These are phyloP conservation scores for Cyberlindnera xishuangbannaensis DNA, from an alignment of 805 yeast species.

Conservation along the genomic window DNA sequence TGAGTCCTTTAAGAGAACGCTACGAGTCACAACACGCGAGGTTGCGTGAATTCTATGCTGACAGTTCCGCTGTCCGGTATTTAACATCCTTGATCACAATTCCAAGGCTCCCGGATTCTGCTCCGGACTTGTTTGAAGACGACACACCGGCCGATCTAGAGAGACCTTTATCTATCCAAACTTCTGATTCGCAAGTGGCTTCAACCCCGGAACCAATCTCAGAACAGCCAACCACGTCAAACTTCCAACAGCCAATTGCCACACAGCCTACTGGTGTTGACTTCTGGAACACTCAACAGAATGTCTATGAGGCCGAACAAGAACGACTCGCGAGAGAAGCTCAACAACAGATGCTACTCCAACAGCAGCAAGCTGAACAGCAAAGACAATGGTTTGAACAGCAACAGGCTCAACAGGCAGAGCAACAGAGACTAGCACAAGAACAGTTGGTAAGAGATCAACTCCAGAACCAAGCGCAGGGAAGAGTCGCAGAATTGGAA, in stretches of 20 bases:
- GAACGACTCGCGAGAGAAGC: slow-evolving; percentile 53
- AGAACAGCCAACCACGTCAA: slow-evolving; percentile 36
- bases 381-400: slow-evolving; percentile 67
- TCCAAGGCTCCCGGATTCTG: slow-evolving; percentile 43
- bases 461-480: slow-evolving; percentile 67
- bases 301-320: slow-evolving; percentile 53
- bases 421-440: slow-evolving; percentile 64
- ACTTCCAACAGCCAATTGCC: slow-evolving; percentile 34
- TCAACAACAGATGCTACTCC: slow-evolving; percentile 58
- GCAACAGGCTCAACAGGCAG: slow-evolving; percentile 65
- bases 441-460: slow-evolving; percentile 65
- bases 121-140: slow-evolving; percentile 31
- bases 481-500: slow-evolving; percentile 74
- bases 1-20: slow-evolving; percentile 66
- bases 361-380: slow-evolving; percentile 59
- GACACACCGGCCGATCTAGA: slow-evolving; percentile 8
- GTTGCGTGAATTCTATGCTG: slow-evolving; percentile 80
- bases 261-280: slow-evolving; percentile 53
- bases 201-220: slow-evolving; percentile 38
- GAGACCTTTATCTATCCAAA: slow-evolving; percentile 22
- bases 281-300: slow-evolving; percentile 42
- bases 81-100: slow-evolving; percentile 75
- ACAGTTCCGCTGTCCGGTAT: slow-evolving; percentile 79
- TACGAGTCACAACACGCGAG: slow-evolving; percentile 55
- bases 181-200: slow-evolving; percentile 8